Evolutionary conservation across 345 rosid genomes (phyloP), one percentile per base, ranked within the genome.

Genomic region (Anastatica hierochuntica): DNA sequence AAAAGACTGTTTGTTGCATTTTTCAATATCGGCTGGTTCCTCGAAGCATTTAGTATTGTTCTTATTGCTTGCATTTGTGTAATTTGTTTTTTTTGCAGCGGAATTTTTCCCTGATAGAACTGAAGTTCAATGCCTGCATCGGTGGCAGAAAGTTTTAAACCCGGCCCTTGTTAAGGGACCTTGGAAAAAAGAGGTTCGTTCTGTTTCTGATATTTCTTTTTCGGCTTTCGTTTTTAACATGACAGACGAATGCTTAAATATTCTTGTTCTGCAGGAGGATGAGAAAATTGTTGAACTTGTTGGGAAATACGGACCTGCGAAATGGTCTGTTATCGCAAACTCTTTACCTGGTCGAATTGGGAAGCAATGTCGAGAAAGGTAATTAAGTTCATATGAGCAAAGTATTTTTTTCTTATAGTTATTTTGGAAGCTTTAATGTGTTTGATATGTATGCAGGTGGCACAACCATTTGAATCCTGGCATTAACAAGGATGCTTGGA

Each of bases 281-380:
- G 88, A 78, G 33, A 74, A 77, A 69, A 92, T 92, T 15, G 43
- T 72, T 54, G 94, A 81, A 64, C 71, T 88, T 66, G 98, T 92
- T 9, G 34, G 64, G 67, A 81, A 26, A 64, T 79, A 83, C 62
- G 95, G 97, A 24, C 94, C 98, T 56, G 76, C 97, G 37, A 92
- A 88, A 67, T 92, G 98, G 97, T 83, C 95, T 72, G 79, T 77
- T 38, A 92, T 92, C 43, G 88, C 98, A 31, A 85, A 76, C 64
- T 81, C 90, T 67, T 75, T 92, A 63, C 81, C 88, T 49, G 97
- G 97, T 58, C 90, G 97, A 24, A 92, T 92, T 19, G 98, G 98
- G 64, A 92, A 92, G 72, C 98, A 92, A 62, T 92, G 98, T 64
- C 76, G 97, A 50, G 98, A 92, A 69, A 92, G 97, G 98, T 88